These are phyloP conservation scores for Hondaea fermentalgiana DNA, from an alignment of 108 stramenopile species.

Conservation along the genomic window DNA sequence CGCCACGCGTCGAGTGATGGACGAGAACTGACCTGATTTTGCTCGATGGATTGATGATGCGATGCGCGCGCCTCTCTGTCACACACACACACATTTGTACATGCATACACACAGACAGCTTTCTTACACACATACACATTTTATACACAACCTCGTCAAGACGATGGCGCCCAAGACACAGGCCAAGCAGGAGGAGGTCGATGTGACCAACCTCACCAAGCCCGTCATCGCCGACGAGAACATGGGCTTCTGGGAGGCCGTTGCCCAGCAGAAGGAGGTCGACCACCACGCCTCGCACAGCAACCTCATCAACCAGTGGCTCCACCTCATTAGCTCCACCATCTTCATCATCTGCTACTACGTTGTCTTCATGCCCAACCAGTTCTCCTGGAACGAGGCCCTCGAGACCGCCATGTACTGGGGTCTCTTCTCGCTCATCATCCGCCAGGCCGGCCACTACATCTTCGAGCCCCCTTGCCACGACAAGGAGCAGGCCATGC, in stretches of 20 bases:
- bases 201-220: background rate
- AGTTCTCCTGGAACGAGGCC: background rate
- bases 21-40: no score
- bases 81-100: no score
- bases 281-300: constrained; percentile 16
- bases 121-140: no score
- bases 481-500: constrained; percentile 21
- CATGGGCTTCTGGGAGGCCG: background rate
- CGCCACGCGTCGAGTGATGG: no score
- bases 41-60: no score
- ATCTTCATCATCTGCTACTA: constrained; percentile 11
- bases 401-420: constrained; percentile 10
- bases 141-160: background rate
- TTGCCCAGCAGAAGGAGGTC: constrained; percentile 3
- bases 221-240: background rate
- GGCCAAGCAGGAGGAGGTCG: background rate
- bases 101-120: no score
- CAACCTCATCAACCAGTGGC: constrained; percentile 21
- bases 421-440: constrained; percentile 13
- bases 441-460: constrained; percentile 15
- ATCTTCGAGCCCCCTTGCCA: constrained; percentile 16
- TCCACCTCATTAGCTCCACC: constrained; percentile 10
- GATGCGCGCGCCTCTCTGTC: no score
- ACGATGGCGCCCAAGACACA: background rate
- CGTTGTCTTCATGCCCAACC: background rate